Evolutionary conservation across 1,284 basidiomycete species (phyloP), one percentile per base, ranked within the genome.

Genomic region (Leccinum variabile): DNA sequence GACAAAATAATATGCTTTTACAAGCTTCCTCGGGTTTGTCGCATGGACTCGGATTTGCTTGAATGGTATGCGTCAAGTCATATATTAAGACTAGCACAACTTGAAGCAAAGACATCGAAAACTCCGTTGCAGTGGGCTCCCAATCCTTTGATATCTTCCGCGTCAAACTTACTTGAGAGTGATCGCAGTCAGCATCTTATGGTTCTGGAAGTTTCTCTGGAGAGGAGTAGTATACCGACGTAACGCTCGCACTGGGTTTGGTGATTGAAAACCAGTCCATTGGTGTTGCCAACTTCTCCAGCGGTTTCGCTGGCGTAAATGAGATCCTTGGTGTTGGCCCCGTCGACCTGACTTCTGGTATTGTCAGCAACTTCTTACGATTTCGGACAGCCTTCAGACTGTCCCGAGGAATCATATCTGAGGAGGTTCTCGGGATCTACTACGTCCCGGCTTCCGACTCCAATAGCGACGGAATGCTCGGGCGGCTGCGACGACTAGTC

Each of bases 251-350:
- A 6, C 57, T 73, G 1, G 70, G 64, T 5, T 76, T 86, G 32
- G 78, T 81, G 28, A 82, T 86, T 66, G 54, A 69, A 37, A 65
- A 78, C 28, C 85, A 88, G 71, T 79, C 77, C 54, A 82, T 87
- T 59, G 85, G 84, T 28, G 83, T 84, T 22, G 82, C 84, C 3
- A 71, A 67, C 16, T 68, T 58, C 3, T 72, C 80, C 0, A 62
- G 69, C 25, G 81, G 82, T 18, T 82, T 86, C 68, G 50, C 66
- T 16, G 76, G 67, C 30, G 72, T 82, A 46, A 84, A 86, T 65
- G 84, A 85, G 14, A 83, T 87, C 63, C 76, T 86, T 32, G 85
- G 85, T 67, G 75, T 84, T 49, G 83, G 83, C 16, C 85, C 86
- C 11, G 76, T 78, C 16, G 80, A 79, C 69, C 76, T 87, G 61